Percentiles rank a stretch among this genome's conserved stretches.
These are phyloP conservation scores for Aureobasidium namibiae DNA, from an alignment of 2,329 filamentous ascomycete species.

Conservation along the genomic window DNA sequence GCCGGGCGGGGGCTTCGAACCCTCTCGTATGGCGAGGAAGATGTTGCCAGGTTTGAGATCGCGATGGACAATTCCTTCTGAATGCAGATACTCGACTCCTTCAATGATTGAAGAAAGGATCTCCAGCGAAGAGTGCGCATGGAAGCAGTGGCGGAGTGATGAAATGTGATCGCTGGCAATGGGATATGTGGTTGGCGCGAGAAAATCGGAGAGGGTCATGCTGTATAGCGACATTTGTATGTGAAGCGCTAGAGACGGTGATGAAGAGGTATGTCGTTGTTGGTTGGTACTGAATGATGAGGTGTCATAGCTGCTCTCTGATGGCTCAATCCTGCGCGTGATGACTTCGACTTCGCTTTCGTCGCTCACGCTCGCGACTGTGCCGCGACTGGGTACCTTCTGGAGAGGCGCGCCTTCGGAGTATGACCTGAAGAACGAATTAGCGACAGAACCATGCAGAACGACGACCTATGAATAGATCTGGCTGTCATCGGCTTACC, in stretches of 20 bases:
- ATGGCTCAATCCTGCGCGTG: conserved; percentile 32
- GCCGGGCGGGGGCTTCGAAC: conserved; percentile 26
- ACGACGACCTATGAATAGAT: not conserved
- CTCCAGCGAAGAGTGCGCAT: conserved; percentile 47
- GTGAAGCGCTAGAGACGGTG: conserved; percentile 44
- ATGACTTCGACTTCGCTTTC: conserved; percentile 42
- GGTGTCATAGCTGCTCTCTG: conserved; percentile 23
- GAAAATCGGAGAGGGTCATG: conserved; percentile 51
- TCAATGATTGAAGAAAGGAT: conserved; percentile 53
- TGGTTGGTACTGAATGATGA: not conserved
- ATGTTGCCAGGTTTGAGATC: conserved; percentile 63
- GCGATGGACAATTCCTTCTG: conserved; percentile 53
- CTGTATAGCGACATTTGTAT: conserved; percentile 63
- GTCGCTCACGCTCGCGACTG: conserved; percentile 20
- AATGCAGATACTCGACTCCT: conserved; percentile 58
- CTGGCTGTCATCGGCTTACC: not conserved
- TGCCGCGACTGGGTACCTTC: conserved; percentile 22
- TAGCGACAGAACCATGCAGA: no score
- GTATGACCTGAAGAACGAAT: not conserved
- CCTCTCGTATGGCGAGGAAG: conserved; percentile 44
- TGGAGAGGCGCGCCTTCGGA: conserved; percentile 9
- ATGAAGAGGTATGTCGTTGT: not conserved
- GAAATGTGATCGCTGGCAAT: conserved; percentile 13
- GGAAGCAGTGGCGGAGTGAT: conserved; percentile 51
- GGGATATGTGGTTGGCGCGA: conserved; percentile 32